Percentiles rank a stretch among this genome's conserved stretches.
phyloP scores from a whole-genome alignment of 164 flowering plant species.

The Tetrastigma voinierianum region DNA sequence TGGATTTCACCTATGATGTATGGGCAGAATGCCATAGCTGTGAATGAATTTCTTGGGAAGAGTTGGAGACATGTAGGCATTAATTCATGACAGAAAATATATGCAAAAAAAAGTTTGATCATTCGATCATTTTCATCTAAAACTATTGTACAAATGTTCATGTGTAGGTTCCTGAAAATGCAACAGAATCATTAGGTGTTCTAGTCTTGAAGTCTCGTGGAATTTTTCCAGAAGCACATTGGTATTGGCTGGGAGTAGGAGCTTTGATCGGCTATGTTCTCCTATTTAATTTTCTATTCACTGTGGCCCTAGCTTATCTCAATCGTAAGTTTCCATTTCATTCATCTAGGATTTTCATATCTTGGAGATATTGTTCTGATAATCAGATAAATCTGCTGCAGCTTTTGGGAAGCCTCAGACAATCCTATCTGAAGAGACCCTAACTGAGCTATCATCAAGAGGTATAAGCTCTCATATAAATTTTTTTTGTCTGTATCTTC shows the following conservation, averaged over 20 bases:
- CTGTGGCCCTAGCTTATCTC: slow-evolving; percentile 43
- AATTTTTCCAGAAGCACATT: slow-evolving; percentile 32
- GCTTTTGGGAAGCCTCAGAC: slow-evolving; percentile 61
- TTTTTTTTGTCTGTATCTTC: background rate
- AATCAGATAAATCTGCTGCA: slow-evolving; percentile 15
- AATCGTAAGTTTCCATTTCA: slow-evolving; percentile 35
- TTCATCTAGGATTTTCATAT: background rate
- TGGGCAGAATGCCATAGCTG: slow-evolving; percentile 26
- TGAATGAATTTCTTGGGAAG: slow-evolving; percentile 35
- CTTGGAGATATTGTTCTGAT: background rate
- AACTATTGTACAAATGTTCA: no score
- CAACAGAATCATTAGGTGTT: slow-evolving; percentile 42
- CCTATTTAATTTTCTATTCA: slow-evolving; percentile 40
- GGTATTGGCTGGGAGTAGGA: slow-evolving; percentile 63
- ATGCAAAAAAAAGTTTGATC: no score
- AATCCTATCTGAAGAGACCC: slow-evolving; percentile 26
- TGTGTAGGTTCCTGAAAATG: slow-evolving; percentile 15
- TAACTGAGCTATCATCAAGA: slow-evolving; percentile 18
- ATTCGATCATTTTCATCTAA: no score
- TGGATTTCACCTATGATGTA: slow-evolving; percentile 47
- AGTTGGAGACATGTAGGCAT: slow-evolving; percentile 31
- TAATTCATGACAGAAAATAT: no score
- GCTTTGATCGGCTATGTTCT: slow-evolving; percentile 38
- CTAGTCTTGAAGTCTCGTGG: slow-evolving; percentile 41
- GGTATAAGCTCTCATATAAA: background rate